Evolutionary conservation across 495 filamentous ascomycete species (phyloP), one percentile per base, ranked within the genome.

Genomic region (Xylaria flabelliformis): DNA sequence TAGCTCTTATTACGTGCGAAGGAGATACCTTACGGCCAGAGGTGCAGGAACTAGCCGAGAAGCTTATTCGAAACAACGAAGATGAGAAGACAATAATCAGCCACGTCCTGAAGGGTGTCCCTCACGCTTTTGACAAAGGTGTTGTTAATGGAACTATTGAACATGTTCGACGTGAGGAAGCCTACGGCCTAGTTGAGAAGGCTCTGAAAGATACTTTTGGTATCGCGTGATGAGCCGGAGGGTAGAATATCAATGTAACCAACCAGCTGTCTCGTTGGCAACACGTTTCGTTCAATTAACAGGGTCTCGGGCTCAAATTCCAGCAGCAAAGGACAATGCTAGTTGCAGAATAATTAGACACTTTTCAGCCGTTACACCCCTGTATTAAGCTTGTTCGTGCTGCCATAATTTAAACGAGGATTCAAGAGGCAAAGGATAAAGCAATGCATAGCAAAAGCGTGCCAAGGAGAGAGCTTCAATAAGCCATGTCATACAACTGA

Each of bases 21-120:
- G 65, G 65, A n/a, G 65, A 68, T 55, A 58, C 44, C 7, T 36
- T 68, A 17, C 24, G 24, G n/a, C 65, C 65, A 32, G 65, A 68
- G 48, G 65, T n/a, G 1, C 24, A 68, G 24, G 51, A n/a, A 36
- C 46, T 68, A 19, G 65, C 65, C 12, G 24, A 53, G n/a, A 53
- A 53, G n/a, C 50, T 53, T 13, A 19, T 46, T 19, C 44, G 17
- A 19, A 46, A 46, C 44, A 46, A 46, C 44, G 44, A 46, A 46
- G 44, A 46, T 19, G 44, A 46, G 44, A 46, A 46, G 44, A 46
- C 44, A 46, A 46, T 46, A 46, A 46, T 46, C 44, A 46, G 17
- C 19, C 44, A 46, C 44, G 44, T 46, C 44, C 12, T 46, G 13
- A 15, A 46, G 44, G 44, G 44, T 46, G 44, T 46, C 44, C 44